phyloP scores from a whole-genome alignment of 805 yeast species.

The Candida boleticola region DNA sequence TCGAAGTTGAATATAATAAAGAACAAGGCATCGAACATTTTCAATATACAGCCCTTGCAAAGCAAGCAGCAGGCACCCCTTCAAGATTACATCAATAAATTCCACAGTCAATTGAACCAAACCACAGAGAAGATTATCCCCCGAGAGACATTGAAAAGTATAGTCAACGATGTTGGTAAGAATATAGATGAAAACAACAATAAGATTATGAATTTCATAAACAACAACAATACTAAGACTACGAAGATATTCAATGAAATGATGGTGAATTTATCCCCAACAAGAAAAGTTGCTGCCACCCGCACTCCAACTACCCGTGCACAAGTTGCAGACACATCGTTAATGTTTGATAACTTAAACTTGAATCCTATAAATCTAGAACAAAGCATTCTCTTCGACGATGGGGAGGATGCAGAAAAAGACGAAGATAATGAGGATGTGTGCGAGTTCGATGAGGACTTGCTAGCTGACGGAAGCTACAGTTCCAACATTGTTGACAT shows the following conservation, averaged over 20 bases:
- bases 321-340: slow-evolving; percentile 23
- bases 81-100: slow-evolving; percentile 8
- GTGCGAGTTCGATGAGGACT: slow-evolving; percentile 9
- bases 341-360: slow-evolving; percentile 23
- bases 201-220: slow-evolving; percentile 16
- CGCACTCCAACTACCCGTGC: slow-evolving; percentile 6
- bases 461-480: slow-evolving; percentile 18
- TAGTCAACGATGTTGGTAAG: slow-evolving; percentile 5
- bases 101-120: slow-evolving; percentile 8
- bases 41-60: slow-evolving; percentile 5
- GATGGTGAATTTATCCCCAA: slow-evolving; percentile 24
- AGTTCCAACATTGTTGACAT: slow-evolving; percentile 14
- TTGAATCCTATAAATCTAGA: slow-evolving; percentile 1
- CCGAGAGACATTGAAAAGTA: background rate
- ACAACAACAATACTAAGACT: slow-evolving; percentile 24
- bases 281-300: slow-evolving; percentile 10
- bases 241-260: slow-evolving; percentile 23
- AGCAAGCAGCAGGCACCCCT: background rate
- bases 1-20: slow-evolving; percentile 13
- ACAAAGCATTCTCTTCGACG: background rate
- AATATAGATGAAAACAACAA: slow-evolving; percentile 4
- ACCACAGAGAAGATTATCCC: background rate
- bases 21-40: slow-evolving; percentile 21
- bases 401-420: background rate
- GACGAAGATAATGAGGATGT: background rate